Base-by-base conservation (phyloP, 2,329 filamentous ascomycete species). In the Acephala macrosclerotiorum region DNA sequence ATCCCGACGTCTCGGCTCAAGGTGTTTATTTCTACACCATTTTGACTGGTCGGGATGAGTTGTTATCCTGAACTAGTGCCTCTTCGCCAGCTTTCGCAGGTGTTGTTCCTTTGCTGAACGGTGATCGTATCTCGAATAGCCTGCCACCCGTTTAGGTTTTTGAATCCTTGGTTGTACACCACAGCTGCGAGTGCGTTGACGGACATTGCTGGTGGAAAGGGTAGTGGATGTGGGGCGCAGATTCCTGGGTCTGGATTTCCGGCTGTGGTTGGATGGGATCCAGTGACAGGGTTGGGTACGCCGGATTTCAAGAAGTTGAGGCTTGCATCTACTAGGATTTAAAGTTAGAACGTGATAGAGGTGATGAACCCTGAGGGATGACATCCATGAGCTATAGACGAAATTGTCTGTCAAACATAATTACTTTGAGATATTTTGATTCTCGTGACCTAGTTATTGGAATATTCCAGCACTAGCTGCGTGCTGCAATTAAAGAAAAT, bases 31-130 rank as follows among this genome's bases (percentile, higher is more conserved):
- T 88, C 67, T 63, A 61, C 12, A 66, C 68, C 49, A 66, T 73
- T 20, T 53, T 70, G 8, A 25, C 65, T 33, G 68, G 70, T 11
- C 29, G 26, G 12, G 57, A 66, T 16, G 59, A 64, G 4, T 42
- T 61, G 0, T 66, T 68, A 16, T 47, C 53, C 11, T 71, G 72
- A 20, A 74, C 72, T 64, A 76, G 65, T 84, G 86, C 86, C 16
- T 83, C 88, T 0, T 77, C 85, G 0, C 90, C 90, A 0, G 78
- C 86, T 0, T 86, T 86, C 35, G 84, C 85, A 0, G 84, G 82
- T 9, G 80, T 91, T 57, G 79, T 91, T 47, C 80, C 85, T 1
- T 80, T 91, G 3, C 76, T 91, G 60, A 91, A 91, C 70, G 87
- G 89, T 69, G 86, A 65, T 16, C 65, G 67, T 25, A 55, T 72